Conservation (phyloP, 345 rosid species). For the Eucalyptus regnans region DNA sequence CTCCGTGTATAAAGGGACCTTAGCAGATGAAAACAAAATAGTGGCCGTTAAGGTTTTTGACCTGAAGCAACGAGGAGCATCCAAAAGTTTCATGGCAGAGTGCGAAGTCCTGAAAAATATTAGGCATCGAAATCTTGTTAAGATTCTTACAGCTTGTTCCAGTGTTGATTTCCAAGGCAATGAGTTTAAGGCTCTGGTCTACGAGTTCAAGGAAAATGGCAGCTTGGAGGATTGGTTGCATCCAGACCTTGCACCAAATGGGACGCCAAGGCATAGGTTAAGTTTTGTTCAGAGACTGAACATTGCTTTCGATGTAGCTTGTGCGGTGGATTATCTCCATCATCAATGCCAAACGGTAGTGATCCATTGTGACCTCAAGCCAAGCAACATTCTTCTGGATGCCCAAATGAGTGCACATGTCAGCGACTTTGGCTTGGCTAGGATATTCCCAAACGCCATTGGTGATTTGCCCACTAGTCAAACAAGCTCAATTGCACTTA, state of each 20-base stretch:
- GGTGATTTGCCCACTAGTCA: not conserved
- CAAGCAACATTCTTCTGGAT: constrained; percentile 3
- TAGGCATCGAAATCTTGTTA: constrained; percentile 2
- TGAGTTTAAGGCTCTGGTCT: constrained; percentile 10
- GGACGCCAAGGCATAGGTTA: not conserved
- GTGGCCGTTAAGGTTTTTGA: constrained; percentile 2
- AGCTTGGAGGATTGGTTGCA: constrained; percentile 10
- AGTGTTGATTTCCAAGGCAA: not conserved
- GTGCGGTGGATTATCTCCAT: constrained; percentile 4
- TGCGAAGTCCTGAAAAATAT: not conserved
- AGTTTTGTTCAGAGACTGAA: not conserved
- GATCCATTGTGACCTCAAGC: constrained; percentile 12
- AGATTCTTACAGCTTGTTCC: not conserved
- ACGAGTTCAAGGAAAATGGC: constrained; percentile 1
- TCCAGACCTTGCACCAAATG: not conserved
- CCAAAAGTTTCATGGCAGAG: constrained; percentile 5
- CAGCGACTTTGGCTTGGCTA: not conserved
- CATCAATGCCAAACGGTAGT: not conserved
- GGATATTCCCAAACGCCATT: not conserved
- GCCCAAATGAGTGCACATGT: not conserved
- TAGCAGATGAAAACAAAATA: not conserved
- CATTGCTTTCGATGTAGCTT: constrained; percentile 3
- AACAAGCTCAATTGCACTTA: not conserved
- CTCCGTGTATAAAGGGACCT: not conserved
- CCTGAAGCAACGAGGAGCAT: not conserved